These are phyloP conservation scores for Cutaneotrichosporon curvatum DNA, from an alignment of 1,284 basidiomycete genomes.

Conservation along the genomic window DNA sequence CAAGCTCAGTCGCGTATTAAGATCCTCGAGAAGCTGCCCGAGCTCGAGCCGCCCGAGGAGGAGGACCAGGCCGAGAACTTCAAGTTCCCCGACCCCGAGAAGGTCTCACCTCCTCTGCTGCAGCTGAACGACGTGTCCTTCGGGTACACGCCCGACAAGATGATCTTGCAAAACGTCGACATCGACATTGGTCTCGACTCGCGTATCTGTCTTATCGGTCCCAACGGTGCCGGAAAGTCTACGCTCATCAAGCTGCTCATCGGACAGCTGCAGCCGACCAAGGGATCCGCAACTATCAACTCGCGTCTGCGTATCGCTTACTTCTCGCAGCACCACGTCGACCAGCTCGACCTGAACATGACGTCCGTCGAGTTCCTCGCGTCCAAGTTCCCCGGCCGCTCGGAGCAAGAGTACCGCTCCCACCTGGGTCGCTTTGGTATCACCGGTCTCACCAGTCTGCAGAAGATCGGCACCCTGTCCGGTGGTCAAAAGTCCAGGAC, in stretches of 20 bases:
- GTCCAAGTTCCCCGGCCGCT: conserved; percentile 84
- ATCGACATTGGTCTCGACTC: conserved; percentile 87
- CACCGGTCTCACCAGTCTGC: conserved; percentile 80
- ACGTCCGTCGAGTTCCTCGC: conserved; percentile 89
- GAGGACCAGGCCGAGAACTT: conserved; percentile 83
- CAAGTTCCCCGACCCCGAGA: conserved; percentile 89
- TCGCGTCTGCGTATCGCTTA: conserved; percentile 84
- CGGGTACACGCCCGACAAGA: conserved; percentile 75
- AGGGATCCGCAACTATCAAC: conserved; percentile 82
- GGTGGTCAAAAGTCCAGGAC: conserved; percentile 97
- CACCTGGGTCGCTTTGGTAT: conserved; percentile 99
- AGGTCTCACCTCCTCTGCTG: conserved; percentile 91
- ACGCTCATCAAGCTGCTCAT: conserved; percentile 81
- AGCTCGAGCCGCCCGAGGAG: conserved; percentile 82
- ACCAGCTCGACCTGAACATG: conserved; percentile 76
- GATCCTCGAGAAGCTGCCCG: conserved; percentile 94
- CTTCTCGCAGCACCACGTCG: conserved; percentile 97
- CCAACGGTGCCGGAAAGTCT: conserved; percentile 53
- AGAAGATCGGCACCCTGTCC: conserved; percentile 51
- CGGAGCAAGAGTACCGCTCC: conserved; percentile 89
- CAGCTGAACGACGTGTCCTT: conserved; percentile 90
- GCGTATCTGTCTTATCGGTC: conserved; percentile 81
- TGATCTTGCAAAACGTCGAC: conserved; percentile 73
- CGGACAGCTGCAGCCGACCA: conserved; percentile 72
- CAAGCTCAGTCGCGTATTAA: conserved; percentile 98